Evolutionary conservation across 768 basidiomycete genomes (phyloP), one percentile per base, ranked within the genome.

Genomic region (Glaciozyma martinii): DNA sequence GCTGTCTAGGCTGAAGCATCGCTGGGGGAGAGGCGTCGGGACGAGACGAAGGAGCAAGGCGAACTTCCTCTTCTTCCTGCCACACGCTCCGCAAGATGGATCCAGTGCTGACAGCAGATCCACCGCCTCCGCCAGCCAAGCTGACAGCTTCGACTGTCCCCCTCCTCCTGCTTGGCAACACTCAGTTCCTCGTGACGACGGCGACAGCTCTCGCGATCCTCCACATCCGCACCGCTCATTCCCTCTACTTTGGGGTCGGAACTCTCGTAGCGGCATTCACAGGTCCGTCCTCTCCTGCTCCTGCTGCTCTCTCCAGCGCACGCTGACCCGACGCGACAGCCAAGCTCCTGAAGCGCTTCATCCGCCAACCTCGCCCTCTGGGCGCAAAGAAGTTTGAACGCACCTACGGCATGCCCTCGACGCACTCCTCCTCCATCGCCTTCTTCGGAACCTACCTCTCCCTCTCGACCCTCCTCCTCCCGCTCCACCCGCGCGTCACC

Each of bases 401-500:
- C 56, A 78, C 78, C 13, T 79, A 79, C 74, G 79, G 79, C 9
- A 79, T 80, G 78, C 79, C 79, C 29, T 78, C 78, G 8, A 79
- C 79, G 0, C 79, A 80, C 64, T 76, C 76, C 6, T 77, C 78
- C 19, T 74, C 76, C 12, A 76, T 80, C 50, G 71, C 77, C 25
- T 80, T 78, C 71, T 78, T 77, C 70, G 74, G 74, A 44, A 70
- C 72, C 62, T 78, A 78, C 68, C 71, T 79, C 65, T 58, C 74
- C 23, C 74, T 76, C 42, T 68, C 64, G 43, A 63, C 59, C 55
- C 66, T 71, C 66, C 63, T 64, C 56, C 67, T 67, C 63, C 71
- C 71, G 1, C 60, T 72, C 56, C 67, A 71, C 57, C 59, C 73
- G 5, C 63, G 65, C 49, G 44, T 74, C 50, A 61, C 57, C 32